Conservation (phyloP, 2,329 filamentous ascomycete species). For the Fusarium luffae region DNA sequence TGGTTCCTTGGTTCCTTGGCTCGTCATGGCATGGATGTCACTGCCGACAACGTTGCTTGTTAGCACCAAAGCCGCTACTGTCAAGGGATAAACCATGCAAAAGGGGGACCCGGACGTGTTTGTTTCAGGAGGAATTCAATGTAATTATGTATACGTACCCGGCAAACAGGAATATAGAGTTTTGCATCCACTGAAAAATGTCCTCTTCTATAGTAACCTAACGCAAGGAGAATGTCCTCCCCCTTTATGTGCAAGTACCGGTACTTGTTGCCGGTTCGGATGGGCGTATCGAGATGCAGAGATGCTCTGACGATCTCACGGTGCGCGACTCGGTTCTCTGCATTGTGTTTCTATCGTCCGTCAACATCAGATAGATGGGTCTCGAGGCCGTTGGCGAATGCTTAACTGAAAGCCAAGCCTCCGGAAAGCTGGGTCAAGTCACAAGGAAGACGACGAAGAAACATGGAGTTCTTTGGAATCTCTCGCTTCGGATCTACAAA, state of each 20-base stretch:
- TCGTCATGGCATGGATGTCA: constrained; percentile 5
- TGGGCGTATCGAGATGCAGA: background rate
- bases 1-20: constrained; percentile 13
- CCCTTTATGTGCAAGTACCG: constrained; percentile 23
- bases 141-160: background rate
- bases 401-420: constrained; percentile 38
- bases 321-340: constrained; percentile 3
- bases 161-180: constrained; percentile 5
- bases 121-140: constrained; percentile 30
- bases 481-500: constrained; percentile 24
- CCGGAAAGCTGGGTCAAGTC: constrained; percentile 20
- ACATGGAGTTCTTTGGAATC: background rate
- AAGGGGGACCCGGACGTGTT: background rate
- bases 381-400: constrained; percentile 9
- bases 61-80: background rate
- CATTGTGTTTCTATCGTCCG: constrained; percentile 3
- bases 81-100: constrained; percentile 12
- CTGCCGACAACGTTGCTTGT: background rate
- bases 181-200: background rate
- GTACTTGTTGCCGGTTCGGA: constrained; percentile 11
- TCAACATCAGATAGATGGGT: constrained; percentile 13
- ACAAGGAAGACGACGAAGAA: background rate
- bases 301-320: constrained; percentile 1
- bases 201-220: background rate
- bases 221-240: constrained; percentile 7